Evolutionary conservation across 2,329 filamentous ascomycete species (phyloP).

Genomic region (Neurospora crassa): DNA sequence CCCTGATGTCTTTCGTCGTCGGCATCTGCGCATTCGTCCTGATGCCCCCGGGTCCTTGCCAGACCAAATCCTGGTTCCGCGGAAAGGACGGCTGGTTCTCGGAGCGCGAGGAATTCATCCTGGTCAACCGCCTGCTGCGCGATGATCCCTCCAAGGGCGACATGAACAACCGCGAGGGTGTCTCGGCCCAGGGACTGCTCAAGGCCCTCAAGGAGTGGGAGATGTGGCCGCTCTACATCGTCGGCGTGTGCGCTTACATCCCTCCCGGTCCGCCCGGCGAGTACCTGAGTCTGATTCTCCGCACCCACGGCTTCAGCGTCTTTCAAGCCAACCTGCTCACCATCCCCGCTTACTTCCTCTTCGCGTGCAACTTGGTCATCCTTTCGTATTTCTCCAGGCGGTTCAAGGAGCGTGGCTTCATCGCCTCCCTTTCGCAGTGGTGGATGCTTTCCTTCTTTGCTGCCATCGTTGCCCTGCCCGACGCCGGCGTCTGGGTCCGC

Average conservation of each 20-base stretch:
- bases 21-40: slow-evolving; percentile 40
- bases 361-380: slow-evolving; percentile 36
- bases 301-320: slow-evolving; percentile 38
- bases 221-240: slow-evolving; percentile 43
- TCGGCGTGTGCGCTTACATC: slow-evolving; percentile 41
- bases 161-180: slow-evolving; percentile 47
- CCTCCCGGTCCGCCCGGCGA: slow-evolving; percentile 26
- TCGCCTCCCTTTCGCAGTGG: slow-evolving; percentile 29
- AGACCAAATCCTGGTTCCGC: slow-evolving; percentile 38
- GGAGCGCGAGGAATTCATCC: slow-evolving; percentile 46
- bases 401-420: slow-evolving; percentile 28
- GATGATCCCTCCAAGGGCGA: slow-evolving; percentile 47
- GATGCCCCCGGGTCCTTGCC: slow-evolving; percentile 37
- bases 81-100: slow-evolving; percentile 43
- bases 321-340: slow-evolving; percentile 47
- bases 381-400: slow-evolving; percentile 35
- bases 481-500: slow-evolving; percentile 25
- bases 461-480: slow-evolving; percentile 23
- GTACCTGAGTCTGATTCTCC: slow-evolving; percentile 44
- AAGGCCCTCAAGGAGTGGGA: slow-evolving; percentile 41
- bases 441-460: slow-evolving; percentile 35
- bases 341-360: slow-evolving; percentile 38
- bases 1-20: slow-evolving; percentile 20
- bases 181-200: slow-evolving; percentile 38
- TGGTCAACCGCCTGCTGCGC: slow-evolving; percentile 47